phyloP scores from a whole-genome alignment of 1,139 yeast genomes.

The Pichiaceae sp. region DNA sequence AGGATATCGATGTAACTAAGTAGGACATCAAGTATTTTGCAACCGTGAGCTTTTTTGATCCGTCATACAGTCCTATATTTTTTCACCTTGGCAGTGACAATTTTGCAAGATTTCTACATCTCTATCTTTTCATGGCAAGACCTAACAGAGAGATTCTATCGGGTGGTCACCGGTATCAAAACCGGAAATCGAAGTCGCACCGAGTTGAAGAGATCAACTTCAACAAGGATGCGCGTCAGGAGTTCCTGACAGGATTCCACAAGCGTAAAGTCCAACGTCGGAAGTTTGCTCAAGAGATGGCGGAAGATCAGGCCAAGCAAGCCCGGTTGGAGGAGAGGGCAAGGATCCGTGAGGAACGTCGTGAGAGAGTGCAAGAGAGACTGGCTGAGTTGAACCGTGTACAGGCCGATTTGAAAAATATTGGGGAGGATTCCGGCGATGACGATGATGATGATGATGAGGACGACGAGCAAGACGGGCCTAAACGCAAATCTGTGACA shows the following conservation, averaged over 20 bases:
- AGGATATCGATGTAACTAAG: too few relatives aligned
- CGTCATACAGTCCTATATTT: too few relatives aligned
- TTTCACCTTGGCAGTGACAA: too few relatives aligned
- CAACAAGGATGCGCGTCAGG: conserved; percentile 65
- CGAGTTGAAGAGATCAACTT: conserved; percentile 77
- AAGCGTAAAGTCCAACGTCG: conserved; percentile 84
- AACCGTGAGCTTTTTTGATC: too few relatives aligned
- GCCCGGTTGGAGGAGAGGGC: conserved; percentile 73
- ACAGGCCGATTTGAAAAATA: conserved; percentile 10
- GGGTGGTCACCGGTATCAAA: conserved; percentile 78
- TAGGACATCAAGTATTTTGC: too few relatives aligned
- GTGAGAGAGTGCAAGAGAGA: conserved; percentile 54
- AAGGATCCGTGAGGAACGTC: conserved; percentile 59
- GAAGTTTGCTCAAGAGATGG: conserved; percentile 71
- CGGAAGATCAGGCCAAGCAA: conserved; percentile 68
- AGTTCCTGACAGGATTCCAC: conserved; percentile 90
- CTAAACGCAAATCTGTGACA: conserved; percentile 13
- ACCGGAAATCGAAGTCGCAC: conserved; percentile 51
- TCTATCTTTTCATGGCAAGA: conserved; percentile 14
- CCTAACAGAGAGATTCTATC: conserved; percentile 78
- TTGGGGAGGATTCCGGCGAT: conserved; percentile 2
- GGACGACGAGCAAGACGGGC: conserved; percentile 15
- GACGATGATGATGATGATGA: conserved; percentile 7
- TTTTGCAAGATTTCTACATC: too few relatives aligned
- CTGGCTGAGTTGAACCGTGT: conserved; percentile 23